Evolutionary conservation across 2,329 filamentous ascomycete species (phyloP).

Genomic region (Aspergillus costaricaensis): DNA sequence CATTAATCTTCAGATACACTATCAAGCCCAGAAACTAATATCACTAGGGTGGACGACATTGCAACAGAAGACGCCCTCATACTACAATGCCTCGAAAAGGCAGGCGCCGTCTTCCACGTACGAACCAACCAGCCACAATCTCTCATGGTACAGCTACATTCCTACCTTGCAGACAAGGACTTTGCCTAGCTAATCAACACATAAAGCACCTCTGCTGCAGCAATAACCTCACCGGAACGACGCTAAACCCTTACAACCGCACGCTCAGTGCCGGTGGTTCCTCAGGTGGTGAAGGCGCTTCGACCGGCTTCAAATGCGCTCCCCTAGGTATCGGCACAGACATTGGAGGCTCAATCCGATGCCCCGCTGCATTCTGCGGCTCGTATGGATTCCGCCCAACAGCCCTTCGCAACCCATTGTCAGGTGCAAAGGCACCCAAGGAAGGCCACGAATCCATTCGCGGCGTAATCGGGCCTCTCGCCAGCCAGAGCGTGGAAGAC

Average conservation of each 20-base stretch:
- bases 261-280: slow-evolving; percentile 46
- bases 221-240: slow-evolving; percentile 46
- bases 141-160: slow-evolving; percentile 35
- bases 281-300: slow-evolving; percentile 48
- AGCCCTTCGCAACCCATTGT: slow-evolving; percentile 33
- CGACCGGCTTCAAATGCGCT: slow-evolving; percentile 45
- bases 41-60: slow-evolving; percentile 38
- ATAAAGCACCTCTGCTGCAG: slow-evolving; percentile 38
- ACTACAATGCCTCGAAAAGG: slow-evolving; percentile 34
- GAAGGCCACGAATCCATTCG: slow-evolving; percentile 42
- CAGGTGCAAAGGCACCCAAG: slow-evolving; percentile 31
- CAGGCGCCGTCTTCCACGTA: slow-evolving; percentile 47
- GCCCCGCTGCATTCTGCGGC: slow-evolving; percentile 49
- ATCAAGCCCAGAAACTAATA: neutral
- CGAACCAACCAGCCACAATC: slow-evolving; percentile 48
- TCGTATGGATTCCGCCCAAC: slow-evolving; percentile 49
- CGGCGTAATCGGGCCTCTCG: slow-evolving; percentile 35
- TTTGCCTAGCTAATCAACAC: slow-evolving; percentile 8
- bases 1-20: too few relatives aligned
- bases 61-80: slow-evolving; percentile 38
- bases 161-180: neutral
- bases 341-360: slow-evolving; percentile 51
- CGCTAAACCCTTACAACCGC: slow-evolving; percentile 45
- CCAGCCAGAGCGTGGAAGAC: slow-evolving; percentile 33
- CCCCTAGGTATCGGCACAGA: slow-evolving; percentile 50